These are phyloP conservation scores for Amylostereum areolatum DNA, from an alignment of 1,284 basidiomycete genomes.

Conservation along the genomic window DNA sequence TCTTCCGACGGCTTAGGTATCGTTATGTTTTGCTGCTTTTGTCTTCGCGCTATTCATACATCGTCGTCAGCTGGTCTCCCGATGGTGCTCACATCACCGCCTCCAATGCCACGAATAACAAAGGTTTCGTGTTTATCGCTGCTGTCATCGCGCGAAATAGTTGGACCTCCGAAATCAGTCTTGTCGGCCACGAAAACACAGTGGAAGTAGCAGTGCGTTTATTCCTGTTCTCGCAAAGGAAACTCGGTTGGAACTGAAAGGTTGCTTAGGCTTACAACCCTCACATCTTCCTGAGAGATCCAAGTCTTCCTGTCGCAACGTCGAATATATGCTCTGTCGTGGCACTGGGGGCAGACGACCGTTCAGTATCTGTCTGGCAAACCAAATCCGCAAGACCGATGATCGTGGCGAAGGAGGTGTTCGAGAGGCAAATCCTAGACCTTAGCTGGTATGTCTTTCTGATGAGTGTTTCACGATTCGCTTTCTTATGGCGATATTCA, in stretches of 20 bases:
- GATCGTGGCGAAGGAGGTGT: slow-evolving; percentile 90
- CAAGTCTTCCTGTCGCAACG: slow-evolving; percentile 55
- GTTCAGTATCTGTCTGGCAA: slow-evolving; percentile 89
- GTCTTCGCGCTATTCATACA: neutral
- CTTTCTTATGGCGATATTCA: slow-evolving; percentile 22
- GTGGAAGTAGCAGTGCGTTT: slow-evolving; percentile 86
- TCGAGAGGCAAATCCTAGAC: slow-evolving; percentile 93
- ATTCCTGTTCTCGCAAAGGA: slow-evolving; percentile 7
- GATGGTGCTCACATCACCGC: slow-evolving; percentile 97
- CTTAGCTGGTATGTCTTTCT: slow-evolving; percentile 73
- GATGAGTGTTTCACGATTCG: neutral
- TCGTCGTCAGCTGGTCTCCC: slow-evolving; percentile 81
- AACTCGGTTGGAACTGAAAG: too few relatives aligned
- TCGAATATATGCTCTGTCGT: slow-evolving; percentile 82
- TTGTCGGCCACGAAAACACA: slow-evolving; percentile 97
- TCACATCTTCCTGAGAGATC: slow-evolving; percentile 81
- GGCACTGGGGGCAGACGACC: slow-evolving; percentile 86
- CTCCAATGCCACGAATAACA: slow-evolving; percentile 94
- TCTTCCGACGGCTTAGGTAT: slow-evolving; percentile 88
- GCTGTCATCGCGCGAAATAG: slow-evolving; percentile 86
- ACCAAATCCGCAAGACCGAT: slow-evolving; percentile 87
- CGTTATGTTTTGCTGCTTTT: slow-evolving; percentile 11
- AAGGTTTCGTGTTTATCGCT: slow-evolving; percentile 95
- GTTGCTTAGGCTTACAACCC: slow-evolving; percentile 77
- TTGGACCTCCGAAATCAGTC: slow-evolving; percentile 86